Evolutionary conservation across 2,329 filamentous ascomycete genomes (phyloP).

Genomic region (Cercospora sesami): DNA sequence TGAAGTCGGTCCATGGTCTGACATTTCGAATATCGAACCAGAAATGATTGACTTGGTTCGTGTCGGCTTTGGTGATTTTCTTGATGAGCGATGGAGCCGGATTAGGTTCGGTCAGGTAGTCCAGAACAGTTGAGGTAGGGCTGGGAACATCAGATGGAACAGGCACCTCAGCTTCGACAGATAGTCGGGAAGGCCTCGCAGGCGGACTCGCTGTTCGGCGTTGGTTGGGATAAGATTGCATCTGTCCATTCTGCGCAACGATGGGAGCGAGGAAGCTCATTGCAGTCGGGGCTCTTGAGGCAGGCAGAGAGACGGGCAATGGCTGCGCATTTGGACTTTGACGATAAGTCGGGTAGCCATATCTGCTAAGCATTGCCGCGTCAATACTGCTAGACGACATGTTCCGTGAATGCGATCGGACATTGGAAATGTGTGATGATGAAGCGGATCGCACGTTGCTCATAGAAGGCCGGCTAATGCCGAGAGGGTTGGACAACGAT

Average conservation of each 20-base stretch:
- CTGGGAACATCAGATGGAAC: constrained; percentile 35
- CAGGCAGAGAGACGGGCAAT: constrained; percentile 31
- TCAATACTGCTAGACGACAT: constrained; percentile 39
- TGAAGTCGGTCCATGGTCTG: constrained; percentile 80
- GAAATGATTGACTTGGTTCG: constrained; percentile 74
- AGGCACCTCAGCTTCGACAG: constrained; percentile 41
- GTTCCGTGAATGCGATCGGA: constrained; percentile 37
- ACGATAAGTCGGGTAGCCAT: constrained; percentile 78
- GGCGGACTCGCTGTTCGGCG: constrained; percentile 39
- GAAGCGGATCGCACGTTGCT: constrained; percentile 33
- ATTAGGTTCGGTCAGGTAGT: constrained; percentile 76
- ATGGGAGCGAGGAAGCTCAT: constrained; percentile 42
- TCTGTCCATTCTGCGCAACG: constrained; percentile 33
- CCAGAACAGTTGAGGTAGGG: constrained; percentile 67
- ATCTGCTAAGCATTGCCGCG: constrained; percentile 51
- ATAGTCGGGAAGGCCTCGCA: constrained; percentile 47
- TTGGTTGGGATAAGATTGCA: constrained; percentile 36
- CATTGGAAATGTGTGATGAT: constrained; percentile 32
- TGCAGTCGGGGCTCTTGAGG: constrained; percentile 38
- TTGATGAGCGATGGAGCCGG: constrained; percentile 80
- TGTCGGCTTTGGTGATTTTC: constrained; percentile 68
- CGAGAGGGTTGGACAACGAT: constrained; percentile 26
- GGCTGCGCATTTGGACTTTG: constrained; percentile 41
- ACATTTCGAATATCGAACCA: constrained; percentile 96
- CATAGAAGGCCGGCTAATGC: constrained; percentile 31